phyloP scores from a whole-genome alignment of 2,329 filamentous ascomycete species.

The Aspergillus clavatus region DNA sequence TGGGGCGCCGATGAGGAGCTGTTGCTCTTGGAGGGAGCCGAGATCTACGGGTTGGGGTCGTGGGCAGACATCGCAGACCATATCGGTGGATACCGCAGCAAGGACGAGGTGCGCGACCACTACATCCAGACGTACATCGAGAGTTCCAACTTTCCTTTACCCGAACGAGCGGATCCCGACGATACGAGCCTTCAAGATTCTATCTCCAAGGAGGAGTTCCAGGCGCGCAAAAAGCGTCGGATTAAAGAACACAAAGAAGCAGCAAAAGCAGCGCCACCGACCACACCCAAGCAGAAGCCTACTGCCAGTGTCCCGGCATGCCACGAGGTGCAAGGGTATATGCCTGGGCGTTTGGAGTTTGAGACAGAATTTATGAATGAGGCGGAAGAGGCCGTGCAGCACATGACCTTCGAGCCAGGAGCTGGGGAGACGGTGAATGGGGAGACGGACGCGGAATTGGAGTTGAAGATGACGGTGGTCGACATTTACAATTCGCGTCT shows the following conservation, averaged over 20 bases:
- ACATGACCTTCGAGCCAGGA: constrained; percentile 96
- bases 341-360: constrained; percentile 95
- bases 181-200: constrained; percentile 74
- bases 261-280: constrained; percentile 74
- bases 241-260: constrained; percentile 90
- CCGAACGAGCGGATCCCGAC: constrained; percentile 75
- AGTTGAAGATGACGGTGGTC: constrained; percentile 96
- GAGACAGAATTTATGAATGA: constrained; percentile 98
- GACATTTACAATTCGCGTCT: constrained; percentile 94
- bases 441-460: constrained; percentile 90
- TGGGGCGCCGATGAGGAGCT: constrained; percentile 98
- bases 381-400: constrained; percentile 93
- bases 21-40: constrained; percentile 85
- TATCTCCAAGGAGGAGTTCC: constrained; percentile 87
- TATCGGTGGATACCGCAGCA: constrained; percentile 89
- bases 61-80: constrained; percentile 98
- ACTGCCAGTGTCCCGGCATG: constrained; percentile 93
- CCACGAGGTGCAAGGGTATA: constrained; percentile 97
- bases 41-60: constrained; percentile 92
- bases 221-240: constrained; percentile 82
- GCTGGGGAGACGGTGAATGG: constrained; percentile 88
- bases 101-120: constrained; percentile 93
- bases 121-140: constrained; percentile 86
- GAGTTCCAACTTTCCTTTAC: constrained; percentile 77
- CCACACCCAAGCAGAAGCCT: constrained; percentile 89